These are phyloP conservation scores for Ophiostoma piceae DNA, from an alignment of 2,329 filamentous ascomycete genomes.

Conservation along the genomic window DNA sequence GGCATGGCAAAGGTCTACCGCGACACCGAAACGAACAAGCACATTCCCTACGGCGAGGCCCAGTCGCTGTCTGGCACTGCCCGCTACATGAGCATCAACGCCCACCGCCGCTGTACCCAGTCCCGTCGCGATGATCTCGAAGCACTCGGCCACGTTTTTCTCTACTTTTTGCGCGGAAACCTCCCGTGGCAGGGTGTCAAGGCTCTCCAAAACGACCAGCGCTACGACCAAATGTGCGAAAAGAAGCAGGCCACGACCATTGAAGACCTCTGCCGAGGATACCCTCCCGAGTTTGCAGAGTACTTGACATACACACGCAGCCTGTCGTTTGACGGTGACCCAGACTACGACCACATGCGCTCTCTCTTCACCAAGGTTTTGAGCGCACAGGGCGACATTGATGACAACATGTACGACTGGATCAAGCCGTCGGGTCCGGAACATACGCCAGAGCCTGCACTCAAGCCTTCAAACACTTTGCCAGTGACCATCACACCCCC, in stretches of 20 bases:
- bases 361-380: constrained; percentile 92
- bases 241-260: constrained; percentile 98
- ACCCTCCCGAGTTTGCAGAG: constrained; percentile 94
- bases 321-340: constrained; percentile 94
- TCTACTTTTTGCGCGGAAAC: constrained; percentile 66
- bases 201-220: constrained; percentile 77
- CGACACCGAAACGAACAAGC: constrained; percentile 96
- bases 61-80: constrained; percentile 96
- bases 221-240: constrained; percentile 99
- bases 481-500: background rate
- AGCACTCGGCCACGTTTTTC: constrained; percentile 71
- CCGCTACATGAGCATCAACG: constrained; percentile 99
- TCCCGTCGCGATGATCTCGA: constrained; percentile 94
- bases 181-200: constrained; percentile 68
- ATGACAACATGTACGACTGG: constrained; percentile 98
- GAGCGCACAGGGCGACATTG: constrained; percentile 85
- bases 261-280: constrained; percentile 92
- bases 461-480: background rate
- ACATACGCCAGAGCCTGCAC: background rate
- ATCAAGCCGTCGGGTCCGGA: constrained; percentile 70
- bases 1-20: constrained; percentile 99
- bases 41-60: constrained; percentile 93
- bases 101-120: constrained; percentile 90
- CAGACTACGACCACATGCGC: constrained; percentile 94
- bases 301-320: constrained; percentile 95